These are phyloP conservation scores for Recurvomyces mirabilis DNA, from an alignment of 495 filamentous ascomycete species.

Conservation along the genomic window DNA sequence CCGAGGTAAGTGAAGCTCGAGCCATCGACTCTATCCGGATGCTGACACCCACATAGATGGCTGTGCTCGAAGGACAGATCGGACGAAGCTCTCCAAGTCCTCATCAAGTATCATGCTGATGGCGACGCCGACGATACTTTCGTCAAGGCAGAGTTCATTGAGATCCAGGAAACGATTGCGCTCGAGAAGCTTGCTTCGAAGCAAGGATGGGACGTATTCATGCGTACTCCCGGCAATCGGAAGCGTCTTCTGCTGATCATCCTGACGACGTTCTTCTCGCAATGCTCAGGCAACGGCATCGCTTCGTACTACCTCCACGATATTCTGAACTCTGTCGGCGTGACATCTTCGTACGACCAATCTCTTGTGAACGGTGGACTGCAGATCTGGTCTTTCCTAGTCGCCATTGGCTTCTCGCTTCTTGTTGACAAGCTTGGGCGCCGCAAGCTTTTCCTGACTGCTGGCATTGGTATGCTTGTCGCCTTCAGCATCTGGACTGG, in stretches of 20 bases:
- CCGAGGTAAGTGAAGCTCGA: constrained; percentile 32
- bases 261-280: constrained; percentile 12
- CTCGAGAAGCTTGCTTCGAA: constrained; percentile 20
- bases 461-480: constrained; percentile 12
- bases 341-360: constrained; percentile 14
- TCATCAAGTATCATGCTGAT: constrained; percentile 40
- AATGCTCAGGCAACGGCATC: constrained; percentile 17
- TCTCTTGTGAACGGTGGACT: constrained; percentile 10
- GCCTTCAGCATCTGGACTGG: constrained; percentile 24
- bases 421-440: constrained; percentile 12
- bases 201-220: constrained; percentile 11
- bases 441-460: constrained; percentile 10
- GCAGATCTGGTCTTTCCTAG: constrained; percentile 15
- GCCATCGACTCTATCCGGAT: too few species aligned
- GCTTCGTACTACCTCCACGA: constrained; percentile 12
- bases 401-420: constrained; percentile 9
- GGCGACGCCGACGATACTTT: constrained; percentile 44
- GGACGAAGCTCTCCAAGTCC: constrained; percentile 3
- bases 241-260: constrained; percentile 16
- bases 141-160: constrained; percentile 46
- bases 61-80: constrained; percentile 52
- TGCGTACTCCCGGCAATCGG: constrained; percentile 18
- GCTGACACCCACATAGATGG: too few species aligned
- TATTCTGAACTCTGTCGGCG: constrained; percentile 27
- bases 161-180: constrained; percentile 28